These are phyloP conservation scores for Mycena amicta DNA, from an alignment of 768 basidiomycete species.

Conservation along the genomic window DNA sequence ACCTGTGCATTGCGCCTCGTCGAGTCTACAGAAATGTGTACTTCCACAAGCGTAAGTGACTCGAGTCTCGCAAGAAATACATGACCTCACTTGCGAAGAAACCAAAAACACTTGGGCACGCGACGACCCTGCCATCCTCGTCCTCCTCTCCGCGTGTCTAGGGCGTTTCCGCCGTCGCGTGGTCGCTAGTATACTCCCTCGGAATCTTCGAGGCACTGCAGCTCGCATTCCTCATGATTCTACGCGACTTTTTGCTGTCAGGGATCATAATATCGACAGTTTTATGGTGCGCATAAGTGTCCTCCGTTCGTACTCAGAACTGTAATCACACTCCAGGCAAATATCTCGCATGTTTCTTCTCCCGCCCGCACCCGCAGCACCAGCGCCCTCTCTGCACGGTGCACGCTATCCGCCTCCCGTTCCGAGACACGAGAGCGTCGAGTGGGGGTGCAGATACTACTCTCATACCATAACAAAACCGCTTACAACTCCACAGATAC, in stretches of 20 bases:
- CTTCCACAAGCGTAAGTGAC: conserved; percentile 86
- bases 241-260: conserved; percentile 84
- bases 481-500: conserved; percentile 75
- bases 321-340: conserved; percentile 11
- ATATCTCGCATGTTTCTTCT: conserved; percentile 22
- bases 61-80: background rate
- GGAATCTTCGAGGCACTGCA: conserved; percentile 55
- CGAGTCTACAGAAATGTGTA: conserved; percentile 98
- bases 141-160: conserved; percentile 81
- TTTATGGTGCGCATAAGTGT: conserved; percentile 58
- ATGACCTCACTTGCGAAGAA: conserved; percentile 46
- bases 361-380: conserved; percentile 14
- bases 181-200: conserved; percentile 84
- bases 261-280: conserved; percentile 76
- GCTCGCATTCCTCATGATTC: conserved; percentile 79
- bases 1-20: conserved; percentile 88
- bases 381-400: conserved; percentile 45
- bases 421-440: conserved; percentile 31
- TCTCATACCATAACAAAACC: conserved; percentile 72
- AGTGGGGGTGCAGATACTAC: conserved; percentile 33
- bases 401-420: conserved; percentile 69
- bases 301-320: conserved; percentile 8
- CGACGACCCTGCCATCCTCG: conserved; percentile 94
- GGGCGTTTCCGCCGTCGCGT: conserved; percentile 78
- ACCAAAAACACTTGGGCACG: conserved; percentile 98